Conservation (phyloP, 2,329 filamentous ascomycete species). For the Daldinia sp. region DNA sequence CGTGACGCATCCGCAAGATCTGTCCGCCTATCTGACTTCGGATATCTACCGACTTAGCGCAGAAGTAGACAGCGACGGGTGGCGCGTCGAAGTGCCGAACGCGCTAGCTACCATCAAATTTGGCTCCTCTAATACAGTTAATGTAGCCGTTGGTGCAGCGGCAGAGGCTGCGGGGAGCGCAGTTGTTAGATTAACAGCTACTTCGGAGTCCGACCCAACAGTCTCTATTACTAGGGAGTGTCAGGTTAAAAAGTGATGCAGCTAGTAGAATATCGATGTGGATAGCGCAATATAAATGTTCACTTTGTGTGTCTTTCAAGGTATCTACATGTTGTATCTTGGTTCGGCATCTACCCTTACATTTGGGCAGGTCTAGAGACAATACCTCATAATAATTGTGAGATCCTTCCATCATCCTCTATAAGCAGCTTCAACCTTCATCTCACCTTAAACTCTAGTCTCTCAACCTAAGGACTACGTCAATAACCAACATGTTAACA, state of each 20-base stretch:
- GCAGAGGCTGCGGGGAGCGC: conserved; percentile 47
- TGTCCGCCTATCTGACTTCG: conserved; percentile 51
- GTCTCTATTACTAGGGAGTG: conserved; percentile 46
- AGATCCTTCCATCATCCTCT: background rate
- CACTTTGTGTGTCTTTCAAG: too few species aligned
- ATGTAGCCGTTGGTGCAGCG: conserved; percentile 53
- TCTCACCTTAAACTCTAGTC: background rate
- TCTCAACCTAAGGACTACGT: background rate
- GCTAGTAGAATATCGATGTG: background rate
- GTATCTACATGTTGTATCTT: too few species aligned
- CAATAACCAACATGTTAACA: background rate
- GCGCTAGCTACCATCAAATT: conserved; percentile 52
- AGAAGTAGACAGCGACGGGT: conserved; percentile 54
- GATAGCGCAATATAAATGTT: too few species aligned
- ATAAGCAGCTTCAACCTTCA: background rate
- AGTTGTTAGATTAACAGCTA: conserved; percentile 54
- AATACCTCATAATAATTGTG: background rate
- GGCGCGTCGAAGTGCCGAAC: conserved; percentile 55
- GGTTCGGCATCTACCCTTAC: too few species aligned
- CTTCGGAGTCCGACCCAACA: conserved; percentile 54
- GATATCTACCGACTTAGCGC: conserved; percentile 60
- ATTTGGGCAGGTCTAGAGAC: too few species aligned
- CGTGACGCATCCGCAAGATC: conserved; percentile 46
- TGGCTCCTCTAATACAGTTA: conserved; percentile 50
- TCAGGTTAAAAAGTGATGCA: conserved; percentile 43